These are phyloP conservation scores for Posidonia australis DNA, from an alignment of 106 monocot species.

Conservation along the genomic window DNA sequence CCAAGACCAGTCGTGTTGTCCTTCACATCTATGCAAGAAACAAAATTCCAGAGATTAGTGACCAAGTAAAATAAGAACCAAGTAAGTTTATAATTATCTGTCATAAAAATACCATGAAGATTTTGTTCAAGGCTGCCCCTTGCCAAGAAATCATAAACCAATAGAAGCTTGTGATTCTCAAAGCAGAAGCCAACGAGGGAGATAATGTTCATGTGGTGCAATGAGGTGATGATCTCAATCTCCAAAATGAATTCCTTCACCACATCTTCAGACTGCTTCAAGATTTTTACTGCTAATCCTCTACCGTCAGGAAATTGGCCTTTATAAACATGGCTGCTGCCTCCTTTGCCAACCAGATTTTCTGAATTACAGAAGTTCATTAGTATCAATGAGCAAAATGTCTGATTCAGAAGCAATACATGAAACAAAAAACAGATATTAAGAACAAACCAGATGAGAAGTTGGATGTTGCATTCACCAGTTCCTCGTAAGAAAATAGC, in stretches of 20 bases:
- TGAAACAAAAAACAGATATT: background rate
- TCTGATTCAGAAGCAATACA: background rate
- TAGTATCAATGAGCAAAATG: background rate
- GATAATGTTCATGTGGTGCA: slow-evolving; percentile 48
- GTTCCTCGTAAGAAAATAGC: slow-evolving; percentile 35
- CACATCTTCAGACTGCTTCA: slow-evolving; percentile 33
- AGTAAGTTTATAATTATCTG: background rate
- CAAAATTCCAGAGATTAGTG: background rate
- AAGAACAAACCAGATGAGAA: slow-evolving; percentile 31
- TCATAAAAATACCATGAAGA: slow-evolving; percentile 36
- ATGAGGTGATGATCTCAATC: slow-evolving; percentile 44
- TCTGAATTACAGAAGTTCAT: slow-evolving; percentile 22
- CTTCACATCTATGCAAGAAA: slow-evolving; percentile 2
- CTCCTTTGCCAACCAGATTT: slow-evolving; percentile 52
- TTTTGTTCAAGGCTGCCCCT: slow-evolving; percentile 52
- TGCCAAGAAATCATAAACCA: slow-evolving; percentile 51
- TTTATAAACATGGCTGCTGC: slow-evolving; percentile 46
- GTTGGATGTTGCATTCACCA: slow-evolving; percentile 34
- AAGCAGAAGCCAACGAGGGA: slow-evolving; percentile 52
- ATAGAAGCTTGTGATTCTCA: slow-evolving; percentile 31
- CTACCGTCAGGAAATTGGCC: slow-evolving; percentile 30
- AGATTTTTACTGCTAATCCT: slow-evolving; percentile 45
- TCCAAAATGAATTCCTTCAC: slow-evolving; percentile 35
- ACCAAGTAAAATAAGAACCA: background rate
- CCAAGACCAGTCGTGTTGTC: background rate